Conservation (phyloP, 2,329 filamentous ascomycete genomes). For the Colletotrichum karsti region DNA sequence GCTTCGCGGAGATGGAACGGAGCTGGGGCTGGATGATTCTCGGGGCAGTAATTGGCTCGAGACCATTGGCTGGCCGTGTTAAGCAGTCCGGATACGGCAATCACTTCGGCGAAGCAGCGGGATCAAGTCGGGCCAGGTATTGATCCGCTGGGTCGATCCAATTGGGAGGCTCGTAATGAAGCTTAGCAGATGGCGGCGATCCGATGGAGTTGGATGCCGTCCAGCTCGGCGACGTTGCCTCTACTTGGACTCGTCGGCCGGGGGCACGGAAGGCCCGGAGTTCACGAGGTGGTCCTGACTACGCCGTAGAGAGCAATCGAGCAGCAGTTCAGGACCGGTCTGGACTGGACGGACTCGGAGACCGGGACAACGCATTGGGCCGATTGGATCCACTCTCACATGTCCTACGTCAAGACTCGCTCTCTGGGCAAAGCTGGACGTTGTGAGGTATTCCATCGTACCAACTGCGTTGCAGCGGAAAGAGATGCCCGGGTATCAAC, state of each 20-base stretch:
- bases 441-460: background rate
- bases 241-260: constrained; percentile 1
- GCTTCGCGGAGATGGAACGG: background rate
- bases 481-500: background rate
- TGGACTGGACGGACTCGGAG: constrained; percentile 5
- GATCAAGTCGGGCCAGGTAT: constrained; percentile 8
- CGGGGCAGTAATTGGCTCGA: constrained; percentile 14
- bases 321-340: background rate
- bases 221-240: background rate
- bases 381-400: constrained; percentile 21
- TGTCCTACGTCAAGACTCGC: background rate
- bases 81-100: constrained; percentile 5
- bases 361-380: constrained; percentile 19
- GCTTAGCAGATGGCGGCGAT: background rate
- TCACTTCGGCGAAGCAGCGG: constrained; percentile 1
- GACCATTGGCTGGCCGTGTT: background rate
- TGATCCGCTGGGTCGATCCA: background rate
- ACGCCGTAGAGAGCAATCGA: background rate
- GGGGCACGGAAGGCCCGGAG: constrained; percentile 4
- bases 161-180: background rate
- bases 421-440: background rate
- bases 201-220: background rate
- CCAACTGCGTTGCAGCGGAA: background rate
- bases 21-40: background rate
- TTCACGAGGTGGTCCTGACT: background rate